Conservation (phyloP, 2,329 filamentous ascomycete genomes). For the Claviceps cyperi region DNA sequence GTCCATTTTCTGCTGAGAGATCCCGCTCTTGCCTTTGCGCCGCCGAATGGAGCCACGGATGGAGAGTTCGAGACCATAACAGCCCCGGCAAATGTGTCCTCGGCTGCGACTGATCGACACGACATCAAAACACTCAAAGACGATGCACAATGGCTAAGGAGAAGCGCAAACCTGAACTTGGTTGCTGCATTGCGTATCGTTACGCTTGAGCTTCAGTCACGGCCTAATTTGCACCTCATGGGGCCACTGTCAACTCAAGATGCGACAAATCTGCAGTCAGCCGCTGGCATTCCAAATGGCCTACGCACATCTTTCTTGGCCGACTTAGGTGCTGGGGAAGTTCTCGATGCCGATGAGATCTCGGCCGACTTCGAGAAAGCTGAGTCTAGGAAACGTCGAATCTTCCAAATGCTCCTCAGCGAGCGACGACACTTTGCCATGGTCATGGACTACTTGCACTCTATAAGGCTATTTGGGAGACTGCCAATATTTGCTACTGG, state of each 20-base stretch:
- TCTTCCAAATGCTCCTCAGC: constrained; percentile 56
- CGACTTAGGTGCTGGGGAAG: constrained; percentile 31
- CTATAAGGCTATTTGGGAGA: constrained; percentile 29
- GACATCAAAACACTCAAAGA: constrained; percentile 69
- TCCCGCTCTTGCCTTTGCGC: constrained; percentile 53
- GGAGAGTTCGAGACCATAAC: constrained; percentile 70
- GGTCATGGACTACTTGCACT: constrained; percentile 41
- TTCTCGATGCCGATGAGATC: constrained; percentile 38
- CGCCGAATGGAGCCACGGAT: constrained; percentile 47
- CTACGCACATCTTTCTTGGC: constrained; percentile 43
- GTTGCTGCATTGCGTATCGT: constrained; percentile 67
- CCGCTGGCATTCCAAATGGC: constrained; percentile 49
- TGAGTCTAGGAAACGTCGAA: constrained; percentile 47
- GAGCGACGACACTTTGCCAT: constrained; percentile 57
- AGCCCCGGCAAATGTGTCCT: constrained; percentile 70
- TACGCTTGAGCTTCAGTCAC: constrained; percentile 70
- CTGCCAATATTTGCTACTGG: constrained; percentile 20
- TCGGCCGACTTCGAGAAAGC: constrained; percentile 47
- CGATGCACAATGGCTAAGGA: constrained; percentile 76
- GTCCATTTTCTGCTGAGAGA: constrained; percentile 54
- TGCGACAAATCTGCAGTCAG: constrained; percentile 59
- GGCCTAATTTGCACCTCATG: constrained; percentile 57
- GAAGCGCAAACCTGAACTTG: constrained; percentile 64
- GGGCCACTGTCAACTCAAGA: constrained; percentile 65
- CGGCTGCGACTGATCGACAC: constrained; percentile 49